Evolutionary conservation across 495 filamentous ascomycete species (phyloP).

Genomic region (Penicillium dipodomyicola): DNA sequence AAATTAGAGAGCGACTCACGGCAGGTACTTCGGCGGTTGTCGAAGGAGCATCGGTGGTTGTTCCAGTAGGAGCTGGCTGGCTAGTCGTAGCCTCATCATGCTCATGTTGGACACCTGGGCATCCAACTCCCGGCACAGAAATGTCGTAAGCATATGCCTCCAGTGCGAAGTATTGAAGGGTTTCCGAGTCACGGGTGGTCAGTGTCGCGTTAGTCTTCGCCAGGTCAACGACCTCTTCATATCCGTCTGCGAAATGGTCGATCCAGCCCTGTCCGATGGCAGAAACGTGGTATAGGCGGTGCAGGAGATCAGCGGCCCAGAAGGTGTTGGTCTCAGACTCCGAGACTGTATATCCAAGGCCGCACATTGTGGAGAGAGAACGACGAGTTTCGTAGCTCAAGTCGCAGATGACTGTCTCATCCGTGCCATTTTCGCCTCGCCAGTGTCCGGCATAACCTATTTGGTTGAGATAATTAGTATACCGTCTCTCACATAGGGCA

Average conservation of each 20-base stretch:
- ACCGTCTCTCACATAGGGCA: not conserved
- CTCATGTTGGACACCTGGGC: slow-evolving; percentile 35
- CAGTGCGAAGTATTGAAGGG: slow-evolving; percentile 56
- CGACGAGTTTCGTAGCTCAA: slow-evolving; percentile 50
- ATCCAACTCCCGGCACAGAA: slow-evolving; percentile 52
- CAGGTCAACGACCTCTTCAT: slow-evolving; percentile 46
- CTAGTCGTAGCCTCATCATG: slow-evolving; percentile 10
- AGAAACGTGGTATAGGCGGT: slow-evolving; percentile 55
- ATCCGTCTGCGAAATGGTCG: slow-evolving; percentile 56
- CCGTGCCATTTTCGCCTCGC: slow-evolving; percentile 55
- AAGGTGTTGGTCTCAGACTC: slow-evolving; percentile 49
- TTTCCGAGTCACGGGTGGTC: slow-evolving; percentile 51
- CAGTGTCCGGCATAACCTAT: slow-evolving; percentile 58
- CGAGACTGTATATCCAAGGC: slow-evolving; percentile 51
- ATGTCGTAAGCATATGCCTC: slow-evolving; percentile 57
- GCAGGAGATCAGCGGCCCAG: slow-evolving; percentile 56
- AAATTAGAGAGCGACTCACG: slow-evolving; percentile 16
- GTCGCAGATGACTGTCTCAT: slow-evolving; percentile 61
- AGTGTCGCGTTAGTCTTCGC: slow-evolving; percentile 37
- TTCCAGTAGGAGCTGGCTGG: not conserved
- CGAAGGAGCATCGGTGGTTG: slow-evolving; percentile 8
- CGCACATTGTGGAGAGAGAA: slow-evolving; percentile 52
- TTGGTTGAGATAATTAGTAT: slow-evolving; percentile 5
- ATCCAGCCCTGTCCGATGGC: slow-evolving; percentile 51
- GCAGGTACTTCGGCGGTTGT: slow-evolving; percentile 20